Evolutionary conservation across 164 flowering plant genomes (phyloP), one percentile per base, ranked within the genome.

Genomic region (Vitis rupestris): DNA sequence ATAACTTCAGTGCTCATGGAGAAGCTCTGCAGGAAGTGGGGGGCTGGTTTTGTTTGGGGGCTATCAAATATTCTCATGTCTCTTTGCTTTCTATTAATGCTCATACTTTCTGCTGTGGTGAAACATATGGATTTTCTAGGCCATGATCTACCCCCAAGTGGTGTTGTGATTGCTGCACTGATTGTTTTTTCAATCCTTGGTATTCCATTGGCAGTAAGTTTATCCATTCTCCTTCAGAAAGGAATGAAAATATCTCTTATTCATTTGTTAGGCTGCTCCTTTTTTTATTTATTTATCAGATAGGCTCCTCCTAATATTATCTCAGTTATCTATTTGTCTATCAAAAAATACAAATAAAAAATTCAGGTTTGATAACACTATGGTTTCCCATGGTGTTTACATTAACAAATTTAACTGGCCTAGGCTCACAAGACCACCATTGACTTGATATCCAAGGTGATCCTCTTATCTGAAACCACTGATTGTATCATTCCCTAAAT

Each of bases 21-120:
- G 80, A 89, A 79, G 84, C 85, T 96, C 61, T 96, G 98, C 76
- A 78, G 88, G 75, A 91, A 85, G 82, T 85, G 84, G 86, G 99
- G 99, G n/a, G 82, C 94, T 56, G 97, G 97, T 69, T 78, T 96
- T 66, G 81, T 92, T 16, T 93, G 97, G 99, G 98, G 98, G 4
- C 29, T 90, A 70, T 93, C 98, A 30, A 92, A 93, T 69, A 82
- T 92, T 50, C 65, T 96, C 27, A 88, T 90, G 97, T 81, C 90
- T 67, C 72, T 93, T 6, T 90, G 93, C 79, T 91, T 96, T 76
- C 72, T 88, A 64, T 69, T 82, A 44, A 96, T 93, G 97, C 86
- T 96, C 51, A 62, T 86, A 10, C 72, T 90, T 63, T 68, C 97
- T 49, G 82, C 48, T 48, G 64, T 90, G 50, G 86, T 71, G 59